Conservation (phyloP, 2,329 filamentous ascomycete species). For the Lasiodiplodia theobromae region DNA sequence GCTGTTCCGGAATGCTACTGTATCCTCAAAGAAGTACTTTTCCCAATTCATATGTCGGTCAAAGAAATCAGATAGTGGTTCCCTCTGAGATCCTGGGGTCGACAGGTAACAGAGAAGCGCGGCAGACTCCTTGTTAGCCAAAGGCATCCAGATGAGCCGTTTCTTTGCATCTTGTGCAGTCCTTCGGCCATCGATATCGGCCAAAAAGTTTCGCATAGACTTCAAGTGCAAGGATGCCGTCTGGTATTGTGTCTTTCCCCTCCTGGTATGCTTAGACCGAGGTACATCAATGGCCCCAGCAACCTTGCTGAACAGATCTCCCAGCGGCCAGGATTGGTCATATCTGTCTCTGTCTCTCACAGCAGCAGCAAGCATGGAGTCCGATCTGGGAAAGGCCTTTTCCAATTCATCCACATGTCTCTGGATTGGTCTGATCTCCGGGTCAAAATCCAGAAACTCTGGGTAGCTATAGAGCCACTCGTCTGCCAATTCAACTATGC, state of each 20-base stretch:
- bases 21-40: constrained; percentile 38
- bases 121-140: not conserved
- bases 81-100: constrained; percentile 30
- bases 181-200: not conserved
- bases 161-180: constrained; percentile 19
- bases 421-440: not conserved
- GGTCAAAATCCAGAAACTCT: constrained; percentile 13
- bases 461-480: constrained; percentile 31
- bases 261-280: not conserved
- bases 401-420: too few species aligned
- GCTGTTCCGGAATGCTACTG: constrained; percentile 34
- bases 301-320: too few species aligned
- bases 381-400: too few species aligned
- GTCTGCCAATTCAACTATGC: constrained; percentile 28
- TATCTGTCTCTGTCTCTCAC: too few species aligned
- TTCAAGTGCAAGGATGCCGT: not conserved
- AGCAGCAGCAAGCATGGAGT: too few species aligned
- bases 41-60: constrained; percentile 35
- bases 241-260: not conserved
- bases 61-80: constrained; percentile 34
- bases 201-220: not conserved
- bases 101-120: constrained; percentile 32
- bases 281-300: not conserved
- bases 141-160: constrained; percentile 16
- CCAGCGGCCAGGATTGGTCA: too few species aligned